A percentile compares a stretch with the other conserved stretches of the same genome.
These are phyloP conservation scores for Colletotrichum tofieldiae DNA, from an alignment of 2,329 filamentous ascomycete species.

Conservation along the genomic window DNA sequence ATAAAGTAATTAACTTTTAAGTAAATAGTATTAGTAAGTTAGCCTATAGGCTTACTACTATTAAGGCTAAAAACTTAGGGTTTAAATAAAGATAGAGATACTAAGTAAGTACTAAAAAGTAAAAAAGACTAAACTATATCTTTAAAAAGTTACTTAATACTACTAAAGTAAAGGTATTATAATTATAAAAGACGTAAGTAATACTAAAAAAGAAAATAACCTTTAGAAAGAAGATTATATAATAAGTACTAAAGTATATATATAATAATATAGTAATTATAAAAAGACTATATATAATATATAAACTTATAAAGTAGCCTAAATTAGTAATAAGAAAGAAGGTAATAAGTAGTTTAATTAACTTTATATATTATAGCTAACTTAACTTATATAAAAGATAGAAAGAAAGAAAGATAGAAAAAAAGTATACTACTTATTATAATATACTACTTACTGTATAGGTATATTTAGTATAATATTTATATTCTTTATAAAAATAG, in stretches of 20 bases:
- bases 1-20: not conserved
- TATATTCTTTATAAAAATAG: not conserved
- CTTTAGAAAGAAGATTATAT: not conserved
- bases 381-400: too few relatives aligned
- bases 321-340: not conserved
- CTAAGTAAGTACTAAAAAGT: not conserved
- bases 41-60: not conserved
- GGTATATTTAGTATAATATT: not conserved
- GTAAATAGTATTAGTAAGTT: not conserved
- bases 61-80: not conserved
- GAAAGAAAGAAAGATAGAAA: not conserved
- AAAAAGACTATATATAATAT: not conserved
- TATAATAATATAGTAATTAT: too few relatives aligned
- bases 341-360: not conserved
- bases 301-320: conserved; percentile 10
- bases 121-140: not conserved
- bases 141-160: too few relatives aligned
- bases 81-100: not conserved
- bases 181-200: too few relatives aligned
- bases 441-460: not conserved
- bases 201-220: not conserved
- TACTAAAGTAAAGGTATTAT: too few relatives aligned
- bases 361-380: not conserved
- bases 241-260: conserved; percentile 1
- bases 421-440: conserved; percentile 2